These are phyloP conservation scores for Diutina rugosa DNA, from an alignment of 1,139 yeast genomes.

Conservation along the genomic window DNA sequence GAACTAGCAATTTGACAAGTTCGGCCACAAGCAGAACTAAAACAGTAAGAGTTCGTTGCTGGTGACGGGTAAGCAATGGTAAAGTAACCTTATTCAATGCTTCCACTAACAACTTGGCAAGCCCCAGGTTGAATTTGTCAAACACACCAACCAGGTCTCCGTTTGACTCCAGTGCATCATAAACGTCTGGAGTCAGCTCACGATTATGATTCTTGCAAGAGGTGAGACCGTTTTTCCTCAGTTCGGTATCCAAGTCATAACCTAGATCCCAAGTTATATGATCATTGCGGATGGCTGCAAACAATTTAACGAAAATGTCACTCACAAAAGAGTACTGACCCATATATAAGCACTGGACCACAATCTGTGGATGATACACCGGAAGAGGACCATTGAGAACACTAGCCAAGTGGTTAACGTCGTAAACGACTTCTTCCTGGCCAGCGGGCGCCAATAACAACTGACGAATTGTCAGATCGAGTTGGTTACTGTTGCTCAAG, in stretches of 20 bases:
- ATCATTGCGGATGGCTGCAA: slow-evolving; percentile 33
- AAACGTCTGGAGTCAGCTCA: slow-evolving; percentile 4
- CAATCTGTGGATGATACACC: slow-evolving; percentile 79
- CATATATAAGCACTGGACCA: slow-evolving; percentile 64
- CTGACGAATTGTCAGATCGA: slow-evolving; percentile 26
- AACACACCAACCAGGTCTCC: slow-evolving; percentile 15
- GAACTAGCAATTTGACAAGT: slow-evolving; percentile 30
- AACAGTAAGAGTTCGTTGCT: slow-evolving; percentile 70
- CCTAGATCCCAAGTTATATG: slow-evolving; percentile 22
- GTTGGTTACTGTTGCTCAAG: slow-evolving; percentile 10
- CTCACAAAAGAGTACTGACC: slow-evolving; percentile 47
- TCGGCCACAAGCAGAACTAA: slow-evolving; percentile 52
- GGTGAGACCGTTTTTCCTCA: neutral
- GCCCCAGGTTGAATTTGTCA: slow-evolving; percentile 25
- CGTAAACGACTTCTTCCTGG: slow-evolving; percentile 12
- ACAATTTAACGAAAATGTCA: slow-evolving; percentile 41
- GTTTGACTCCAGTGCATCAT: neutral
- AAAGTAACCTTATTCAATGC: slow-evolving; percentile 51
- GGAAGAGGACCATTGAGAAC: slow-evolving; percentile 85
- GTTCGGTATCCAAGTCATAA: neutral
- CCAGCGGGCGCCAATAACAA: slow-evolving; percentile 31
- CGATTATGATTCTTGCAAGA: neutral
- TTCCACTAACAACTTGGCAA: slow-evolving; percentile 40
- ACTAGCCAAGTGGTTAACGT: slow-evolving; percentile 45
- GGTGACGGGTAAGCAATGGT: slow-evolving; percentile 82